phyloP scores from a whole-genome alignment of 2,329 filamentous ascomycete genomes.

The Trichoderma atroviride region DNA sequence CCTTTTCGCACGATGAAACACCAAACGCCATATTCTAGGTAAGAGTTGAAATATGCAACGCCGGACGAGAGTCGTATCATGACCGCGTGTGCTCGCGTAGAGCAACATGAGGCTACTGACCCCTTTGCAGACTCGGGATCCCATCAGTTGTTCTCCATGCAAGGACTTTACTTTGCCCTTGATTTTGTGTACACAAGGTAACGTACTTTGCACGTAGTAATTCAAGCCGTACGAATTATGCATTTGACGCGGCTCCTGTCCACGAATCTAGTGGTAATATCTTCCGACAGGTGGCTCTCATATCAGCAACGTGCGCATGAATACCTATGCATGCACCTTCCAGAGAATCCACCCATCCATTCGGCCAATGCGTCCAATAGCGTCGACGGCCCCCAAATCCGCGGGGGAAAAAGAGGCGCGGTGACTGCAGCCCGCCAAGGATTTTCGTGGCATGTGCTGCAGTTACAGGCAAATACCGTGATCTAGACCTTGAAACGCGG shows the following conservation, averaged over 20 bases:
- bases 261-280: background rate
- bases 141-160: background rate
- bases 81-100: background rate
- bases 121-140: slow-evolving; percentile 1
- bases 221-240: background rate
- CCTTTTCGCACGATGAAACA: background rate
- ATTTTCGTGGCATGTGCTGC: background rate
- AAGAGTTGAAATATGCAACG: background rate
- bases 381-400: background rate
- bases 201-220: background rate
- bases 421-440: background rate
- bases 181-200: background rate
- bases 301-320: background rate
- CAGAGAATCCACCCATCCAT: slow-evolving; percentile 14
- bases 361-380: background rate
- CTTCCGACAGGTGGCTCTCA: background rate
- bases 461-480: background rate
- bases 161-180: background rate
- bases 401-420: background rate
- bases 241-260: background rate
- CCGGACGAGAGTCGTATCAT: background rate
- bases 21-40: background rate
- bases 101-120: slow-evolving; percentile 18
- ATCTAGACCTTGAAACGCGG: slow-evolving; percentile 4
- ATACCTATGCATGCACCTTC: slow-evolving; percentile 6